phyloP scores from a whole-genome alignment of 164 flowering plant genomes.

The Echeveria elegans region DNA sequence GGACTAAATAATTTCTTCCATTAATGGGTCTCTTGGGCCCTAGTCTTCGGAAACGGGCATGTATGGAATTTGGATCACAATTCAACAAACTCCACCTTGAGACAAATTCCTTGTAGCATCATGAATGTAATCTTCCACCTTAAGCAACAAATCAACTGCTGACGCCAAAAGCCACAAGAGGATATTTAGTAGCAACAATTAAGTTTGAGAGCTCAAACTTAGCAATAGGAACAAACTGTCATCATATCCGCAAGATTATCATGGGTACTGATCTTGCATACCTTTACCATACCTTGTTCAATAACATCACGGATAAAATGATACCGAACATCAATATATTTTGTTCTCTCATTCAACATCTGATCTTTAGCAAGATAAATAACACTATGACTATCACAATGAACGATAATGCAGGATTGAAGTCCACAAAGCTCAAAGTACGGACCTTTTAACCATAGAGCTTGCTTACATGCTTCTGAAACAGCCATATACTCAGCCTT shows the following conservation, averaged over 20 bases:
- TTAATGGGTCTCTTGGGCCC: too few species aligned
- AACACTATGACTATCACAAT: slow-evolving; percentile 8
- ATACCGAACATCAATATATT: background rate
- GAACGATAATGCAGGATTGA: background rate
- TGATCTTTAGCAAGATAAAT: background rate
- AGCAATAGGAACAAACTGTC: too few species aligned
- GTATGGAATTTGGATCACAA: too few species aligned
- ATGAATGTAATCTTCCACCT: too few species aligned
- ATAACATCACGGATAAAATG: background rate
- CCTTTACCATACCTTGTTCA: background rate
- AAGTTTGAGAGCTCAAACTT: too few species aligned
- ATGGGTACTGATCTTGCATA: background rate
- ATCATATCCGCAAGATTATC: slow-evolving; percentile 4
- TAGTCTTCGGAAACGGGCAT: too few species aligned
- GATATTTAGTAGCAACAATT: too few species aligned
- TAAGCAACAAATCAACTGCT: too few species aligned
- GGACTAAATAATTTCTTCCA: too few species aligned
- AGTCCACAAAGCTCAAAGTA: background rate
- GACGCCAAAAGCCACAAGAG: too few species aligned
- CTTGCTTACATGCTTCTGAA: background rate
- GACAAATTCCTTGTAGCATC: too few species aligned
- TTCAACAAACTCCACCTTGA: too few species aligned
- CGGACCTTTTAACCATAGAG: background rate
- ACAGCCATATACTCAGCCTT: slow-evolving; percentile 3
- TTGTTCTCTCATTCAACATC: background rate